A percentile compares a stretch with the other conserved stretches of the same genome.
Evolutionary conservation across 352 stramenopile species (phyloP).

Genomic region (Pythium aphanidermatum): DNA sequence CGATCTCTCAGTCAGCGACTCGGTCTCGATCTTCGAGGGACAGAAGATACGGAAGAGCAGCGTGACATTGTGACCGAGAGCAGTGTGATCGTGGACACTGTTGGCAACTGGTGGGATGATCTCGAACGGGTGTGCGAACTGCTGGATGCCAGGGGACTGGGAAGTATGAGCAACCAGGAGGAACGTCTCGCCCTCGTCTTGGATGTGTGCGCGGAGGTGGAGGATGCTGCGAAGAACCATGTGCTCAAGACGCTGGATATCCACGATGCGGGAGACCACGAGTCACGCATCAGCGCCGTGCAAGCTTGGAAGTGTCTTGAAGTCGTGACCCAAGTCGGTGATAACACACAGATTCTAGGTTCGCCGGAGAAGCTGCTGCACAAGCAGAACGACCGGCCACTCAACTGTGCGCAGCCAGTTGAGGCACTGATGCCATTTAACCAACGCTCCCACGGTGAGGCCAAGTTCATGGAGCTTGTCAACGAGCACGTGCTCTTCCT

Average conservation of each 20-base stretch:
- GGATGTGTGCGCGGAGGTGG: conserved; percentile 34
- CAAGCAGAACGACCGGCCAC: conserved; percentile 26
- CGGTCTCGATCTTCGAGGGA: conserved; percentile 5
- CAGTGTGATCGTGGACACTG: conserved; percentile 27
- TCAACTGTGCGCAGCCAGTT: conserved; percentile 45
- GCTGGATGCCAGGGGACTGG: conserved; percentile 19
- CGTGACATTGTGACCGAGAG: conserved; percentile 18
- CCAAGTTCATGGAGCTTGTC: conserved; percentile 61
- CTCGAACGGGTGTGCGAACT: conserved; percentile 33
- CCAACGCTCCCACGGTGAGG: conserved; percentile 40
- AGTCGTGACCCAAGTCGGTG: conserved; percentile 30
- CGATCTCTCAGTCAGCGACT: conserved; percentile 3
- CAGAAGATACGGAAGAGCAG: background rate
- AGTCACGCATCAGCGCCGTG: conserved; percentile 34
- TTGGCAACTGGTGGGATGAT: conserved; percentile 73
- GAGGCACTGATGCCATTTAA: conserved; percentile 62
- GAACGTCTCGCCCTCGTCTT: conserved; percentile 38
- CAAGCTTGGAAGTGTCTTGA: conserved; percentile 69
- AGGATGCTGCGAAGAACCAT: conserved; percentile 19
- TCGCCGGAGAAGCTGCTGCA: conserved; percentile 42
- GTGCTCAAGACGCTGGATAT: conserved; percentile 37
- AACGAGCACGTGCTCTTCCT: conserved; percentile 46
- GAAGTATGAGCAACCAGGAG: conserved; percentile 2
- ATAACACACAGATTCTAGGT: conserved; percentile 22
- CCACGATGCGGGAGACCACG: conserved; percentile 16